A percentile compares a stretch with the other conserved stretches of the same genome.
These are phyloP conservation scores for Tremellales sp. DNA, from an alignment of 1,284 basidiomycete genomes.

Conservation along the genomic window DNA sequence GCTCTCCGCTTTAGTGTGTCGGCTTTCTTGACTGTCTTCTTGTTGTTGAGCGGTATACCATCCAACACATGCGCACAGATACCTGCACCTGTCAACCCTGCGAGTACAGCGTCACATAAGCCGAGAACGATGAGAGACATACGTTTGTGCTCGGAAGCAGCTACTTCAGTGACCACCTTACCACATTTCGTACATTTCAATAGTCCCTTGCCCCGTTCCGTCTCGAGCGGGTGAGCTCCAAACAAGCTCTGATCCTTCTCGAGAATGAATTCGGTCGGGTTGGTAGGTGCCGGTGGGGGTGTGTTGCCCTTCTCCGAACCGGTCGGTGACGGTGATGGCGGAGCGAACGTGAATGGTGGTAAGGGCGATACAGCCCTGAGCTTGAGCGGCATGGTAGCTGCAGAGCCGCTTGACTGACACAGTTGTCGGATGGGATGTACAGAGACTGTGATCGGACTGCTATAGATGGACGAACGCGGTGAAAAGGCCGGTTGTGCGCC, in stretches of 20 bases:
- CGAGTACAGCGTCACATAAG: not conserved
- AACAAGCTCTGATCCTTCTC: constrained; percentile 83
- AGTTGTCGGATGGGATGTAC: too few species aligned
- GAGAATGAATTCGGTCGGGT: constrained; percentile 75
- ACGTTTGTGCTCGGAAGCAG: constrained; percentile 72
- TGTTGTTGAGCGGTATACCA: constrained; percentile 53
- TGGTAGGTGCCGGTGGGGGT: constrained; percentile 35
- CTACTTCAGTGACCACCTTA: constrained; percentile 70
- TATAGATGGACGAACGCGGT: too few species aligned
- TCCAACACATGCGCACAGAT: constrained; percentile 59
- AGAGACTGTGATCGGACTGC: too few species aligned
- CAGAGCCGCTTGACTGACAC: too few species aligned
- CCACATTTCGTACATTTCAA: constrained; percentile 72
- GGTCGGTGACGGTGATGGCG: constrained; percentile 12
- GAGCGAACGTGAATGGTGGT: constrained; percentile 35
- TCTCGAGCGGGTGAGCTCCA: constrained; percentile 60
- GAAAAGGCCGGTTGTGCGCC: too few species aligned
- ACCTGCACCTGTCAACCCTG: constrained; percentile 48
- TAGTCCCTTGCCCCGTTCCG: constrained; percentile 60
- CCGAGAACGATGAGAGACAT: constrained; percentile 25
- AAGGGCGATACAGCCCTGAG: constrained; percentile 27
- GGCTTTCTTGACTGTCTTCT: constrained; percentile 49
- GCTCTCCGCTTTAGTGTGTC: constrained; percentile 28
- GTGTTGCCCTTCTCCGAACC: constrained; percentile 3
- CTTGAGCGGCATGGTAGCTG: constrained; percentile 26